Percentiles rank a stretch among this genome's conserved stretches.
These are phyloP conservation scores for Saturnispora serradocipensis DNA, from an alignment of 805 yeast genomes.

Conservation along the genomic window DNA sequence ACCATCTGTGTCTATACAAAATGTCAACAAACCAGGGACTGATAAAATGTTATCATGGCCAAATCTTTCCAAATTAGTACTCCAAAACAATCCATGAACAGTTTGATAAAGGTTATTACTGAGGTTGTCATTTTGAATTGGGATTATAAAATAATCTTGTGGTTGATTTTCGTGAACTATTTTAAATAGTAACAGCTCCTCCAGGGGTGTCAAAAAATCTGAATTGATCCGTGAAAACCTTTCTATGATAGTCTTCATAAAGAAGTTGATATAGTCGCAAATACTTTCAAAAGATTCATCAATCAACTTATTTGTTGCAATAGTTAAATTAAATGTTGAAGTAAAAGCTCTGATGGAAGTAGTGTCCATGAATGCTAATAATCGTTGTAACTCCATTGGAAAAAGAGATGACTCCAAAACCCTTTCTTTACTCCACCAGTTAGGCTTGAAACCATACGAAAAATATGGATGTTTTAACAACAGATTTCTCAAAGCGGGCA, in stretches of 20 bases:
- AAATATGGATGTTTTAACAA: constrained; percentile 26
- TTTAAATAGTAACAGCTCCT: constrained; percentile 12
- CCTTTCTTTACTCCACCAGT: constrained; percentile 32
- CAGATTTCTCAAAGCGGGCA: constrained; percentile 26
- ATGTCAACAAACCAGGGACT: constrained; percentile 29
- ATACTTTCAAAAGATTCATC: constrained; percentile 23
- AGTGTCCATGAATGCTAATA: constrained; percentile 30
- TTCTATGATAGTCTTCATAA: constrained; percentile 15
- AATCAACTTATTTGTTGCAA: constrained; percentile 22
- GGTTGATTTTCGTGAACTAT: constrained; percentile 8
- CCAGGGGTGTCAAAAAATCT: constrained; percentile 11
- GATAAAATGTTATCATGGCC: constrained; percentile 12
- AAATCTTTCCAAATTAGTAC: neutral
- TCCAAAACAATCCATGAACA: constrained; percentile 24
- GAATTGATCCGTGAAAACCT: constrained; percentile 15
- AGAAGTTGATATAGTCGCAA: constrained; percentile 22
- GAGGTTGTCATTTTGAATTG: constrained; percentile 27
- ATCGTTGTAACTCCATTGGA: constrained; percentile 31
- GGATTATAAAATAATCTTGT: constrained; percentile 21
- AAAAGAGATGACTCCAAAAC: constrained; percentile 21
- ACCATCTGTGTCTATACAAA: constrained; percentile 26
- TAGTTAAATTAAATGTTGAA: constrained; percentile 27
- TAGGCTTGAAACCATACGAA: constrained; percentile 29
- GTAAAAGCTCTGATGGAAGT: constrained; percentile 31
- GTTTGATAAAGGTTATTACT: constrained; percentile 26